Evolutionary conservation across 108 stramenopile species (phyloP).

Genomic region (Bacterosira constricta): DNA sequence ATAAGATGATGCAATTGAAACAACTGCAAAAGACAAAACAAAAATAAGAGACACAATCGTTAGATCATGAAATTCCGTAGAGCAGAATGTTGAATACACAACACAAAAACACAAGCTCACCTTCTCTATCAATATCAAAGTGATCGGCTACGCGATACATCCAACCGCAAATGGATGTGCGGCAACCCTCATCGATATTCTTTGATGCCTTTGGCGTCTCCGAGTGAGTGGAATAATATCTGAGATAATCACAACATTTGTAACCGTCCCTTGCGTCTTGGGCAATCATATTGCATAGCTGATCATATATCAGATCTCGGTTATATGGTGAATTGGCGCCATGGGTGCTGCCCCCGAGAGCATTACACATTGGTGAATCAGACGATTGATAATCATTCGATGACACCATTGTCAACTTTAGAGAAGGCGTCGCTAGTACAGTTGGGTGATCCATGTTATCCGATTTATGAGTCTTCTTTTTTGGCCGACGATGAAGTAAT

Average conservation of each 20-base stretch:
- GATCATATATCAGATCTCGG: slow-evolving; percentile 17
- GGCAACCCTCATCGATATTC: slow-evolving; percentile 61
- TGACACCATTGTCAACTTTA: not conserved
- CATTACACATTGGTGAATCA: not conserved
- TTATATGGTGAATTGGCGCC: not conserved
- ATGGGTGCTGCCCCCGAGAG: not conserved
- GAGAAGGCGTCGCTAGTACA: not conserved
- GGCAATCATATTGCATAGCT: slow-evolving; percentile 30
- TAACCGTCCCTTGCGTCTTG: slow-evolving; percentile 37
- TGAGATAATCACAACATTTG: slow-evolving; percentile 38
- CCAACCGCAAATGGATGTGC: slow-evolving; percentile 85
- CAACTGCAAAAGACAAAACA: too few relatives aligned
- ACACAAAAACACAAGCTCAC: slow-evolving; percentile 44
- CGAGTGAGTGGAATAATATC: slow-evolving; percentile 3
- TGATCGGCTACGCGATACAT: slow-evolving; percentile 85
- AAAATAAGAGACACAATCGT: too few relatives aligned
- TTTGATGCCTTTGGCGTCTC: slow-evolving; percentile 5
- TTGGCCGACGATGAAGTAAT: too few relatives aligned
- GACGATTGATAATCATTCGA: not conserved
- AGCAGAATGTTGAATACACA: not conserved
- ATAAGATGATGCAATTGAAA: slow-evolving; percentile 46
- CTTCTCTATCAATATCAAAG: slow-evolving; percentile 78
- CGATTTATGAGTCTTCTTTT: too few relatives aligned
- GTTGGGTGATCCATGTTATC: too few relatives aligned
- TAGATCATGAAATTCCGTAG: not conserved